phyloP scores from a whole-genome alignment of 2,329 filamentous ascomycete genomes.

The Emmonsiellopsis sp. region DNA sequence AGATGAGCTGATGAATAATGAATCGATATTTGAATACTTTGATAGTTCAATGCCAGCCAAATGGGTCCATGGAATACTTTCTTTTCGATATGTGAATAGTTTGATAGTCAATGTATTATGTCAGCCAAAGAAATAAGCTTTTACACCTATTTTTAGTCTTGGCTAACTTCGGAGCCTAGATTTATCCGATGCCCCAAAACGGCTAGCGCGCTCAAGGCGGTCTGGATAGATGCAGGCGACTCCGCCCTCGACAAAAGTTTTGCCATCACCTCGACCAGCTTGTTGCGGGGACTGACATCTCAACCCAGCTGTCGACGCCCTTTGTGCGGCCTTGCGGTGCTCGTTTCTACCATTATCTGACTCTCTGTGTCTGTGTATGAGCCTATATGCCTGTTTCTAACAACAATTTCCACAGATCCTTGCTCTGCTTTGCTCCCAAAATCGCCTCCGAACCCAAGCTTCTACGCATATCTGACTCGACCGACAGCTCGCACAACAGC shows the following conservation, averaged over 20 bases:
- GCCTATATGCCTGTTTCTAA: not conserved
- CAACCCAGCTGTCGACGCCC: not conserved
- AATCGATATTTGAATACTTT: not conserved
- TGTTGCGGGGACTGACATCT: not conserved
- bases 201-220: not conserved
- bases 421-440: not conserved
- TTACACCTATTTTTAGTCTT: not conserved
- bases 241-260: slow-evolving; percentile 5
- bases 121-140: not conserved
- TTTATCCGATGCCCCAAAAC: not conserved
- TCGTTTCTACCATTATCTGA: not conserved
- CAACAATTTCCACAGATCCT: not conserved
- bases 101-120: not conserved
- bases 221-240: not conserved
- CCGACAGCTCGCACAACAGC: not conserved
- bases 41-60: not conserved
- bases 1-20: not conserved
- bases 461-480: not conserved
- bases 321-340: not conserved
- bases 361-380: not conserved
- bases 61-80: too few relatives aligned
- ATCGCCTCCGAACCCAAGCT: too few relatives aligned
- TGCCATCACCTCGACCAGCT: slow-evolving; percentile 1
- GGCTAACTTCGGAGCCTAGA: not conserved
- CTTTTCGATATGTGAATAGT: not conserved